These are phyloP conservation scores for Russula sp. DNA, from an alignment of 768 basidiomycete genomes.

Conservation along the genomic window DNA sequence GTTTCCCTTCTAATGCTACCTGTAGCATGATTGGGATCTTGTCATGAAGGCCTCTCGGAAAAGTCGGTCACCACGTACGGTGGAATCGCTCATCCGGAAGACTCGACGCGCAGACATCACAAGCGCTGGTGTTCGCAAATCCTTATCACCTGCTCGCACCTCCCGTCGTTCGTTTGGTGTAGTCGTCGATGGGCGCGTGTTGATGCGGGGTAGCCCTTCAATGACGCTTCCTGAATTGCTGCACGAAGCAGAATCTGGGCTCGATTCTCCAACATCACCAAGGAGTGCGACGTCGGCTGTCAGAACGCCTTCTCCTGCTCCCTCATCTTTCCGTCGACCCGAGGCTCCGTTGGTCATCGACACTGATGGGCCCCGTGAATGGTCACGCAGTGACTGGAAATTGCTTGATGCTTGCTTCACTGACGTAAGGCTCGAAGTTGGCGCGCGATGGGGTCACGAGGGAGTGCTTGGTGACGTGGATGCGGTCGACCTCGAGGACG, in stretches of 20 bases:
- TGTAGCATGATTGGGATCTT: constrained; percentile 82
- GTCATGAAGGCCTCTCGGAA: constrained; percentile 50
- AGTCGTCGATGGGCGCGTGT: constrained; percentile 49
- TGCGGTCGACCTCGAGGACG: constrained; percentile 50
- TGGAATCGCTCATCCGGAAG: constrained; percentile 38
- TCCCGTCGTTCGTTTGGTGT: constrained; percentile 36
- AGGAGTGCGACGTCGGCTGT: constrained; percentile 8
- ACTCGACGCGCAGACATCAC: constrained; percentile 22
- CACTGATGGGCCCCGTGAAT: constrained; percentile 39
- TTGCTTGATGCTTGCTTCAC: constrained; percentile 74
- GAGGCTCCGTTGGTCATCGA: constrained; percentile 18
- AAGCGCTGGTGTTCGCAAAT: constrained; percentile 28
- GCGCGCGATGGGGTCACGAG: constrained; percentile 34
- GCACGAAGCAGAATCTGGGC: constrained; percentile 53
- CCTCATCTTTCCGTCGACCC: neutral
- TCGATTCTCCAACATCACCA: constrained; percentile 19
- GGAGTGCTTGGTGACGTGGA: constrained; percentile 51
- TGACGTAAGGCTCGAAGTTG: constrained; percentile 58
- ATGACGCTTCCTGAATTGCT: constrained; percentile 57
- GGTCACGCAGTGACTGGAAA: constrained; percentile 82
- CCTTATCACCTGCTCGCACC: constrained; percentile 17
- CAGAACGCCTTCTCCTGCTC: constrained; percentile 27
- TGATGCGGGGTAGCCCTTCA: constrained; percentile 52
- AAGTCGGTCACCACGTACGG: constrained; percentile 36
- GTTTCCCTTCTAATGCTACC: neutral